Percentiles rank a stretch among this genome's conserved stretches.
Evolutionary conservation across 257 asterid species (phyloP).

Genomic region (Haberlea rhodopensis): DNA sequence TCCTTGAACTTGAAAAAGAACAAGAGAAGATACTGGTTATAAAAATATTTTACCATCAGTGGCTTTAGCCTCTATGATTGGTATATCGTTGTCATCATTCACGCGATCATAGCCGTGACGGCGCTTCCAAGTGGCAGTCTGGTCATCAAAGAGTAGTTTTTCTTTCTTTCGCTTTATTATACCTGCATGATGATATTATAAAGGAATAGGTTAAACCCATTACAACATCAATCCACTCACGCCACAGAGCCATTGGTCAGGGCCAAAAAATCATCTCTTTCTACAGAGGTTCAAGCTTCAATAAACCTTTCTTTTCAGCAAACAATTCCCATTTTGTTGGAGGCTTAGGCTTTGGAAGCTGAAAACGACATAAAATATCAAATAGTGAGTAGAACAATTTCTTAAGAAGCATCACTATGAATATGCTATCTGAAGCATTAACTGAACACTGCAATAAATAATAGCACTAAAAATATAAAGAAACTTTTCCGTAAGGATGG

Average conservation of each 20-base stretch:
- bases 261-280: conserved; percentile 14
- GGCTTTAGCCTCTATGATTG: conserved; percentile 89
- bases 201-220: conserved; percentile 12
- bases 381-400: not conserved
- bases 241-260: not conserved
- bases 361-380: conserved; percentile 28
- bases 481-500: not conserved
- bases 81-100: conserved; percentile 83
- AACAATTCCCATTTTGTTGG: conserved; percentile 92
- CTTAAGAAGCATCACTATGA: conserved; percentile 10
- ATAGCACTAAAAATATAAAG: not conserved
- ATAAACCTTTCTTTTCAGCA: conserved; percentile 84
- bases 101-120: conserved; percentile 90
- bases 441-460: not conserved
- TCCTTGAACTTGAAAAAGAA: not conserved
- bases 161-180: conserved; percentile 67
- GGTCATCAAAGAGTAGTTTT: conserved; percentile 78
- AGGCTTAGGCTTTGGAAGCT: conserved; percentile 92
- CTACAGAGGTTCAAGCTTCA: not conserved
- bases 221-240: conserved; percentile 4
- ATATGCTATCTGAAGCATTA: conserved; percentile 1
- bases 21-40: not conserved
- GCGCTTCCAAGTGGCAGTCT: conserved; percentile 80
- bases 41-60: conserved; percentile 57
- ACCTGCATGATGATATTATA: conserved; percentile 45